Conservation (phyloP, 495 filamentous ascomycete species). For the Xylaria sp. region DNA sequence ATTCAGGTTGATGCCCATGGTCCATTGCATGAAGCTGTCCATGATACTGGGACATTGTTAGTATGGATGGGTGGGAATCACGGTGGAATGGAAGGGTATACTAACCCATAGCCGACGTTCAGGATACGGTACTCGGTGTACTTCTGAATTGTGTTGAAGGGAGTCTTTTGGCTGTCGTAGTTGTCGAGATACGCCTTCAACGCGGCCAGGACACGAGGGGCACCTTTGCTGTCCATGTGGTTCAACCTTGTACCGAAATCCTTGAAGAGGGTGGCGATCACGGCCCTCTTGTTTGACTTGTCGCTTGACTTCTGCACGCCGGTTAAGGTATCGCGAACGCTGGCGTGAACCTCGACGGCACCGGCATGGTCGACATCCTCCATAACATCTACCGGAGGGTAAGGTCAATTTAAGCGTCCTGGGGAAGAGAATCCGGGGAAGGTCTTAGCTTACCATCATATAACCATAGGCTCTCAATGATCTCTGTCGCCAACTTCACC, state of each 20-base stretch:
- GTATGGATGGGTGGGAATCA: not conserved
- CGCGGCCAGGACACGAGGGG: constrained; percentile 20
- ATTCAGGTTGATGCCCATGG: constrained; percentile 25
- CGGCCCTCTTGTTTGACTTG: constrained; percentile 22
- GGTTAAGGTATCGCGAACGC: constrained; percentile 22
- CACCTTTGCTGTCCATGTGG: constrained; percentile 28
- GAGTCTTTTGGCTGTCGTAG: constrained; percentile 31
- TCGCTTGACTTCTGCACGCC: constrained; percentile 10
- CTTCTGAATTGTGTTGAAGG: constrained; percentile 27
- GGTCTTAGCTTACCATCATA: constrained; percentile 26
- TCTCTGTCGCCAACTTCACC: constrained; percentile 30
- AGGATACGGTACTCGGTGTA: constrained; percentile 30
- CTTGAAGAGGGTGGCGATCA: constrained; percentile 19
- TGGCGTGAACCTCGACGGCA: constrained; percentile 26
- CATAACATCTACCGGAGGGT: constrained; percentile 23
- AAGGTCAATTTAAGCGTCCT: not conserved
- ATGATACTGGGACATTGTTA: constrained; percentile 21
- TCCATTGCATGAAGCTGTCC: constrained; percentile 32
- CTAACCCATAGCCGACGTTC: constrained; percentile 29
- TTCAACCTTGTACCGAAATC: constrained; percentile 23
- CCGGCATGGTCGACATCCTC: constrained; percentile 28
- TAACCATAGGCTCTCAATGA: constrained; percentile 30
- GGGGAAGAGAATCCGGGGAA: not conserved
- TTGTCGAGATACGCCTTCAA: constrained; percentile 28
- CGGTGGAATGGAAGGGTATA: not conserved